Conservation (phyloP, 2,329 filamentous ascomycete species). For the Hymenoscyphus fructigenus region DNA sequence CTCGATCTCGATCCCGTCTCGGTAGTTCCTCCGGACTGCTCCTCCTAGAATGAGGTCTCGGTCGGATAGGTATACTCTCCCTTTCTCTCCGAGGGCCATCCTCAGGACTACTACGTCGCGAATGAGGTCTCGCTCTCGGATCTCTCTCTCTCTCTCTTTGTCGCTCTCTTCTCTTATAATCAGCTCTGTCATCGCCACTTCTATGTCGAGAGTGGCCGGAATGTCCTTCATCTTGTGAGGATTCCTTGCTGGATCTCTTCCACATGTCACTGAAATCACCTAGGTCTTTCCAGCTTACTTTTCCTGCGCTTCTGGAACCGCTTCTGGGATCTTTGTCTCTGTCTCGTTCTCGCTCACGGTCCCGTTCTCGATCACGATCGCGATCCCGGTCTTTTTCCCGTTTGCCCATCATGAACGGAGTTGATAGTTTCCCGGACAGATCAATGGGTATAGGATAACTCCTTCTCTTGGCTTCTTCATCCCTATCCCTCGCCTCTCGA, state of each 20-base stretch:
- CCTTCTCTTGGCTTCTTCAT: constrained; percentile 25
- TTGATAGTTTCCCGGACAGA: constrained; percentile 31
- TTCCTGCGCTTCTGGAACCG: constrained; percentile 15
- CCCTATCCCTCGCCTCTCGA: constrained; percentile 29
- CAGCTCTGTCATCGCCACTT: constrained; percentile 11
- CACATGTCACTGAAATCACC: constrained; percentile 22
- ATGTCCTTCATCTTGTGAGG: constrained; percentile 14
- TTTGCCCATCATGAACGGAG: constrained; percentile 33
- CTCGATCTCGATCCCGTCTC: constrained; percentile 20
- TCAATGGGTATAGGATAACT: constrained; percentile 32
- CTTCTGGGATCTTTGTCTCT: constrained; percentile 15
- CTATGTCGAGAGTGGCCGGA: constrained; percentile 5
- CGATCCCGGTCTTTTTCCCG: background rate
- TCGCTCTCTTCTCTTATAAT: constrained; percentile 19
- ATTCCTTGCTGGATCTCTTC: constrained; percentile 18
- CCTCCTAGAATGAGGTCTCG: constrained; percentile 4
- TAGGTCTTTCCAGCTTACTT: constrained; percentile 26
- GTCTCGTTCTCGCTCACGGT: constrained; percentile 39
- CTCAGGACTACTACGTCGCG: constrained; percentile 12
- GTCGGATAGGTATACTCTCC: constrained; percentile 2
- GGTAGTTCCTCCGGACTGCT: constrained; percentile 7
- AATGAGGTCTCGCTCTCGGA: constrained; percentile 7
- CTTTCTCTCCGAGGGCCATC: constrained; percentile 20
- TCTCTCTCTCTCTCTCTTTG: constrained; percentile 18
- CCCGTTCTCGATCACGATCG: constrained; percentile 25